A percentile compares a stretch with the other conserved stretches of the same genome.
phyloP scores from a whole-genome alignment of 139 green algal species.

The Chlamydomonas schloesseri region DNA sequence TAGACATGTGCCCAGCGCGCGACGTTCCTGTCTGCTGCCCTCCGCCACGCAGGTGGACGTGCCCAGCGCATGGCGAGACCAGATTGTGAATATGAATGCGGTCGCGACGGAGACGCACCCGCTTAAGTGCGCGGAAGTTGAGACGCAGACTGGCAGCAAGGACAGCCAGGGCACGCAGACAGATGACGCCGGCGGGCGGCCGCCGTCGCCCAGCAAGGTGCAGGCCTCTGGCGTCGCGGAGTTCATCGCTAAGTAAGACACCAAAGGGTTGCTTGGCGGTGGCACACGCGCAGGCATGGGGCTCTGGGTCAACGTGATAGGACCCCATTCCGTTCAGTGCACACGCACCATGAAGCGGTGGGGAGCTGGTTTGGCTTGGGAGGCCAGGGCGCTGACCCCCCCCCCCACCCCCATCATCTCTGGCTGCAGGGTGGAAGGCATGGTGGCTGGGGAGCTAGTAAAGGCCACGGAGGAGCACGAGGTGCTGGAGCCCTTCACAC shows the following conservation, averaged over 20 bases:
- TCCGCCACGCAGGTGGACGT: conserved; percentile 18
- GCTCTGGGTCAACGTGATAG: no score
- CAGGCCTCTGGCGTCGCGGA: not conserved
- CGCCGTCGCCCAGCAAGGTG: conserved; percentile 1
- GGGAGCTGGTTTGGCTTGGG: no score
- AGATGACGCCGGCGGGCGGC: not conserved
- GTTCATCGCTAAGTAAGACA: conserved; percentile 17
- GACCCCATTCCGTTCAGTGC: no score
- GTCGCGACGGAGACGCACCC: conserved; percentile 18
- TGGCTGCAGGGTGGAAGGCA: conserved; percentile 22
- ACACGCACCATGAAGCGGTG: no score
- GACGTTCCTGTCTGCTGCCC: no score
- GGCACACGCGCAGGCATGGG: no score
- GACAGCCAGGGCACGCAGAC: conserved; percentile 35
- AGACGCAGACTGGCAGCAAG: conserved; percentile 20
- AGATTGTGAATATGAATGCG: not conserved
- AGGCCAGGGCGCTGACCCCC: no score
- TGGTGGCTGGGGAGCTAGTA: conserved; percentile 28
- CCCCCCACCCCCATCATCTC: not conserved
- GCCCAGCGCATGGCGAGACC: conserved; percentile 2
- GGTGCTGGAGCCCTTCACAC: conserved; percentile 51
- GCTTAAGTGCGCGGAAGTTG: not conserved
- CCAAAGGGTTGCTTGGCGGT: no score
- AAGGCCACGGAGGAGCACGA: conserved; percentile 50
- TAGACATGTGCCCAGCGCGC: not conserved